These are phyloP conservation scores for Lophium mytilinum DNA, from an alignment of 495 filamentous ascomycete species.

Conservation along the genomic window DNA sequence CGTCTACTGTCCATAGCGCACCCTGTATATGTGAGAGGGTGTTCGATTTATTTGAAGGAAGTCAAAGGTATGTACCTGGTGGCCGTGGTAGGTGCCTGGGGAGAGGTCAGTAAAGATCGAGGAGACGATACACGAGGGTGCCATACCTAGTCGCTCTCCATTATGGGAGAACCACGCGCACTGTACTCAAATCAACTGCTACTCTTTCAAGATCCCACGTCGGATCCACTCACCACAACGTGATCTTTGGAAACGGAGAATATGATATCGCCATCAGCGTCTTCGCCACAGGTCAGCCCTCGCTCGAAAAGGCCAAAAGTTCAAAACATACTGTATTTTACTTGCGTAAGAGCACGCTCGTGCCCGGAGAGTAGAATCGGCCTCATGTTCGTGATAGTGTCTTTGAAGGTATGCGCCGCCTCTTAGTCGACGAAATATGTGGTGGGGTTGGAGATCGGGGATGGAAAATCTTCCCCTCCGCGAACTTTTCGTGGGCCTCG, in stretches of 20 bases:
- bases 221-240: conserved; percentile 45
- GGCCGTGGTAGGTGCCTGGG: conserved; percentile 66
- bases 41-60: too few relatives aligned
- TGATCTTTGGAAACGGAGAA: conserved; percentile 98
- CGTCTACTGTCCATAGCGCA: conserved; percentile 97
- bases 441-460: too few relatives aligned
- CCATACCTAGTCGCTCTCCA: conserved; percentile 19
- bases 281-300: conserved; percentile 51
- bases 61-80: conserved; percentile 42
- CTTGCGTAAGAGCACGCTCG: conserved; percentile 97
- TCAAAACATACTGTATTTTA: conserved; percentile 55
- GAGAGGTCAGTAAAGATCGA: background rate
- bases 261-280: conserved; percentile 91
- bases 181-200: background rate
- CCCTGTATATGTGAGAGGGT: conserved; percentile 35
- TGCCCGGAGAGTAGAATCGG: conserved; percentile 93
- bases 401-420: background rate
- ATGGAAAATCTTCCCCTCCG: too few relatives aligned
- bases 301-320: background rate
- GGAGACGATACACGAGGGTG: background rate
- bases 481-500: too few relatives aligned
- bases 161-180: conserved; percentile 76
- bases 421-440: too few relatives aligned
- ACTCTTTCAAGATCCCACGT: too few relatives aligned
- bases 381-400: conserved; percentile 54